Percentiles rank a stretch among this genome's conserved stretches.
phyloP scores from a whole-genome alignment of 441 rosid genomes.

The Mallotus repandus region DNA sequence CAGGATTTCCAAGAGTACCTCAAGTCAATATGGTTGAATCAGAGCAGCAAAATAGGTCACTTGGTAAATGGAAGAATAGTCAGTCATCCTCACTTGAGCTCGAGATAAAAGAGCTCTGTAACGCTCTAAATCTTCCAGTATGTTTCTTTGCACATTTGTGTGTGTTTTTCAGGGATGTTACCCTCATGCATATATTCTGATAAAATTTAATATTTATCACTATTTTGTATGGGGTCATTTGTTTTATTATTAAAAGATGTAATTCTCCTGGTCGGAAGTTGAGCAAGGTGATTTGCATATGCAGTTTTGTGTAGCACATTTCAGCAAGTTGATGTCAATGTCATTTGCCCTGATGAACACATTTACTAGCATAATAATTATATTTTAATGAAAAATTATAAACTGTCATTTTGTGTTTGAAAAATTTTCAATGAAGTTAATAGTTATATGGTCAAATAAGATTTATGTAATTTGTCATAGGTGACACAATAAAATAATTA shows the following conservation, averaged over 20 bases:
- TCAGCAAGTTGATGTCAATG: background rate
- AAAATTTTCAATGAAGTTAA: background rate
- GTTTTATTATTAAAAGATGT: background rate
- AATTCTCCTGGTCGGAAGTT: background rate
- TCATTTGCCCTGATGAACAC: background rate
- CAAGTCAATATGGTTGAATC: slow-evolving; percentile 24
- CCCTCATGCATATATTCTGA: background rate
- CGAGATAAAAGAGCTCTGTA: slow-evolving; percentile 36
- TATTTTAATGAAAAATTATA: background rate
- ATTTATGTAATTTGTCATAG: background rate
- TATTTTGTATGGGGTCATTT: background rate
- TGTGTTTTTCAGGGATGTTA: background rate
- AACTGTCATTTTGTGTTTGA: background rate
- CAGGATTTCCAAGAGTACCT: background rate
- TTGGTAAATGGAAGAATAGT: slow-evolving; percentile 21
- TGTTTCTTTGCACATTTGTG: background rate
- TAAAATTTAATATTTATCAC: background rate
- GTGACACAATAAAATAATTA: background rate
- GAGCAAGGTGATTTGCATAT: background rate
- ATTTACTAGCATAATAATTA: background rate
- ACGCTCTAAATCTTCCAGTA: slow-evolving; percentile 39
- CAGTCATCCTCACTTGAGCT: slow-evolving; percentile 26
- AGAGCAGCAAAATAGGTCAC: slow-evolving; percentile 20
- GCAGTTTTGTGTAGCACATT: background rate
- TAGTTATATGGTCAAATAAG: background rate